A percentile compares a stretch with the other conserved stretches of the same genome.
Evolutionary conservation across 192 early-diverging fungal genomes (phyloP).

Genomic region (Coemansia sp.): DNA sequence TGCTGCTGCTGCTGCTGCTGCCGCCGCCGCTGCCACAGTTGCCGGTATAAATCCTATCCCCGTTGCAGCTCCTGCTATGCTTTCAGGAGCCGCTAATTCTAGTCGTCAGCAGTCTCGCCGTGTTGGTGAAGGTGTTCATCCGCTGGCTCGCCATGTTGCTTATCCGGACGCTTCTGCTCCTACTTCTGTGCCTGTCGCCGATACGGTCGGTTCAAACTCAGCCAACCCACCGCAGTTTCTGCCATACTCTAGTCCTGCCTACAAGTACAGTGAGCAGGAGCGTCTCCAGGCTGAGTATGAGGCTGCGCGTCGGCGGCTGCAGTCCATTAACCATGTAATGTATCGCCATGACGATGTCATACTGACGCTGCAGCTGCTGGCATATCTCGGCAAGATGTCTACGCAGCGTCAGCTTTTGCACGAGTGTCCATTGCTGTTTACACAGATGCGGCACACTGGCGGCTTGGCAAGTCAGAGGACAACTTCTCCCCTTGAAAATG

Average conservation of each 20-base stretch:
- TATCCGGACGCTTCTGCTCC: slow-evolving; percentile 19
- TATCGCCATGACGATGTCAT: slow-evolving; percentile 80
- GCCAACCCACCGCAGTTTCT: slow-evolving; percentile 22
- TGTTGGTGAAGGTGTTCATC: slow-evolving; percentile 39
- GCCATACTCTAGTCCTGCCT: slow-evolving; percentile 40
- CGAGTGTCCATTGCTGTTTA: slow-evolving; percentile 45
- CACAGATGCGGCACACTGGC: slow-evolving; percentile 17
- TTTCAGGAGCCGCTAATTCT: slow-evolving; percentile 14
- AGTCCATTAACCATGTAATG: slow-evolving; percentile 58
- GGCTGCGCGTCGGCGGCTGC: slow-evolving; percentile 29
- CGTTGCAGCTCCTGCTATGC: slow-evolving; percentile 15
- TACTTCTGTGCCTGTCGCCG: background rate
- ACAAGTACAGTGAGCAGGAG: slow-evolving; percentile 49
- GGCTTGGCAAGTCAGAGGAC: background rate
- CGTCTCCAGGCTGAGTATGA: slow-evolving; percentile 47
- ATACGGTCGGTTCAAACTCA: background rate
- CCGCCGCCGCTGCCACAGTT: slow-evolving; percentile 36
- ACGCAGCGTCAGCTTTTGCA: slow-evolving; percentile 63
- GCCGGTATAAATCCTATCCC: slow-evolving; percentile 32
- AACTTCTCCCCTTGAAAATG: background rate
- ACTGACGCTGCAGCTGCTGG: slow-evolving; percentile 79
- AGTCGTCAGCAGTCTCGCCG: slow-evolving; percentile 35
- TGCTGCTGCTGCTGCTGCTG: slow-evolving; percentile 38
- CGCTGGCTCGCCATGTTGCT: slow-evolving; percentile 36
- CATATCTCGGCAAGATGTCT: slow-evolving; percentile 88